Percentiles rank a stretch among this genome's conserved stretches.
Evolutionary conservation across 257 asterid genomes (phyloP).

Genomic region (Henckelia pumila): DNA sequence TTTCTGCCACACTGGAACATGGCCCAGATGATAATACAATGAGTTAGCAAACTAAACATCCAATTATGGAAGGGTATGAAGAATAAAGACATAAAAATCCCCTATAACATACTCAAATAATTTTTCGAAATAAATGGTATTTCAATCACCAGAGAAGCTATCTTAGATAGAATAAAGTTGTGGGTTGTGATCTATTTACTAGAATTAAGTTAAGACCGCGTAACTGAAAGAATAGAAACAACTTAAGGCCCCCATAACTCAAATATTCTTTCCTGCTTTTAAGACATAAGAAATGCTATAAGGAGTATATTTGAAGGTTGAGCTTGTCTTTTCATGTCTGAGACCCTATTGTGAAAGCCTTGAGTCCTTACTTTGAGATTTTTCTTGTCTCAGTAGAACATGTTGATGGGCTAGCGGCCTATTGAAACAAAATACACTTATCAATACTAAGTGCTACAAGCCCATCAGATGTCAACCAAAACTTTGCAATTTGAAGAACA

Average conservation of each 20-base stretch:
- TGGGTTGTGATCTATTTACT: neutral
- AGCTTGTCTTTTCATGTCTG: neutral
- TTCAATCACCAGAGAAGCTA: neutral
- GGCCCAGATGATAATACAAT: conserved; percentile 18
- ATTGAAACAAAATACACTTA: too few species aligned
- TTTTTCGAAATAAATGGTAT: neutral
- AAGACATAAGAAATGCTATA: neutral
- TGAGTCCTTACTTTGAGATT: neutral
- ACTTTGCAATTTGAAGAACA: neutral
- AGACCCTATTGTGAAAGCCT: neutral
- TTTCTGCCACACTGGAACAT: conserved; percentile 57
- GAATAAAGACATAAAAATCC: neutral
- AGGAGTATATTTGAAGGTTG: neutral
- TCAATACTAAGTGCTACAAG: neutral
- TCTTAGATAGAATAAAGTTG: neutral
- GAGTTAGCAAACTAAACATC: neutral
- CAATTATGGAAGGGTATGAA: neutral
- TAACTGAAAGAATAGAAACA: too few species aligned
- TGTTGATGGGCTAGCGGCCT: neutral
- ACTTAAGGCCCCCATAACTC: neutral
- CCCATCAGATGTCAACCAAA: neutral
- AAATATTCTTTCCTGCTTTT: neutral
- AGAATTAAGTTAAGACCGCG: neutral
- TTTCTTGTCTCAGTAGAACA: neutral
- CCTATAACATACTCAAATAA: conserved; percentile 7